These are phyloP conservation scores for Chrysopogon serrulatus DNA, from an alignment of 176 grass and related monocot genomes.

Conservation along the genomic window DNA sequence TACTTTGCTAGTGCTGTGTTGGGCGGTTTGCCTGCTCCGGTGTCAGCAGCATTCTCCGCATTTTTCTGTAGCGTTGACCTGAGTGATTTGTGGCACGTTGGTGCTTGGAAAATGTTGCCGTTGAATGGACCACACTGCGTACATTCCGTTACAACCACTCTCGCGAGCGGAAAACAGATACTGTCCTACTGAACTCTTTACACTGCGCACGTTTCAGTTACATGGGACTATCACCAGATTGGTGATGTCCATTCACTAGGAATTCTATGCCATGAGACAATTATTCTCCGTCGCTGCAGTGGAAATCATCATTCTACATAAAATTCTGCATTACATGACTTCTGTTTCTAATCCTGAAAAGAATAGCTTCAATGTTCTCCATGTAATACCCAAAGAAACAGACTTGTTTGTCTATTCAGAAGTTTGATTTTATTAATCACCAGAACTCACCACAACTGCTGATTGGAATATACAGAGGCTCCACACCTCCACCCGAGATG, in stretches of 20 bases:
- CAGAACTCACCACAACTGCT: too few species aligned
- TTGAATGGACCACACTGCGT: background rate
- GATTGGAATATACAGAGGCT: too few species aligned
- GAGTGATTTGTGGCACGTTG: background rate
- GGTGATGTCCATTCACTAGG: too few species aligned
- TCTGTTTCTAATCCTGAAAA: background rate
- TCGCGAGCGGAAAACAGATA: background rate
- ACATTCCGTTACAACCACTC: background rate
- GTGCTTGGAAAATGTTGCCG: background rate
- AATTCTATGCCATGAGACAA: constrained; percentile 15
- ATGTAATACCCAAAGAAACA: background rate
- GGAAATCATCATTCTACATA: background rate
- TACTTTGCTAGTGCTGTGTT: background rate
- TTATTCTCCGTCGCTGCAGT: background rate
- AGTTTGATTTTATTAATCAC: too few species aligned
- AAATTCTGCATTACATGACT: background rate
- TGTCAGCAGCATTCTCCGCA: background rate
- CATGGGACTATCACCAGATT: too few species aligned
- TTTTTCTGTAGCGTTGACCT: background rate
- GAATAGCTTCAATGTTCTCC: background rate
- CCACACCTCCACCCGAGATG: background rate
- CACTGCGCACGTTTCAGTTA: too few species aligned
- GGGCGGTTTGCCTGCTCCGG: background rate
- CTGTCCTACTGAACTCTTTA: background rate
- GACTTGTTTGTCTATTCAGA: too few species aligned